Percentiles rank a stretch among this genome's conserved stretches.
Evolutionary conservation across 208 protist species (phyloP).

Genomic region (Trypanosoma melophagium): DNA sequence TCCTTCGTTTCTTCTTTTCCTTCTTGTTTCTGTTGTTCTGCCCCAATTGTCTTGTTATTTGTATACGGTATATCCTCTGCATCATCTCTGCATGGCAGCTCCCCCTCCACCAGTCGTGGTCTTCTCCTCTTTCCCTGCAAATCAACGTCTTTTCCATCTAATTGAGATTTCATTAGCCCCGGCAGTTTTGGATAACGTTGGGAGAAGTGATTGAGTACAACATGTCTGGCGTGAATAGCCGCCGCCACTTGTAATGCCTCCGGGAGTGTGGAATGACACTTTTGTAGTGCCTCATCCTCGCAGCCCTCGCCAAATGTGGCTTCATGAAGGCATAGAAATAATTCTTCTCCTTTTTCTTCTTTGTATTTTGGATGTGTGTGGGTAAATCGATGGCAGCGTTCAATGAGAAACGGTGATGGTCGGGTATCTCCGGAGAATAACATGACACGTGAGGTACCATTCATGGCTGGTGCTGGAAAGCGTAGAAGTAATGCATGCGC

Average conservation of each 20-base stretch:
- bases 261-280: conserved; percentile 86
- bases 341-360: not conserved
- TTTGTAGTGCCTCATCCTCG: conserved; percentile 73
- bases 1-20: not conserved
- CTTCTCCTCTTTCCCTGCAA: conserved; percentile 26
- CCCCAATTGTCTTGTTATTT: not conserved
- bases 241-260: conserved; percentile 77
- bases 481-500: conserved; percentile 82
- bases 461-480: conserved; percentile 40
- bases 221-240: conserved; percentile 37
- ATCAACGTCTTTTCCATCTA: conserved; percentile 38
- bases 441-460: conserved; percentile 43
- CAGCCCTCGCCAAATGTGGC: conserved; percentile 91
- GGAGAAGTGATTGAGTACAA: conserved; percentile 92
- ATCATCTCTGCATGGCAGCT: not conserved
- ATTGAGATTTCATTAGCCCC: conserved; percentile 47
- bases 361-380: not conserved
- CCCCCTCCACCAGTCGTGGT: not conserved
- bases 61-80: too few relatives aligned
- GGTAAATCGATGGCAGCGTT: conserved; percentile 55
- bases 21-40: not conserved
- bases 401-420: conserved; percentile 63
- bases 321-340: conserved; percentile 91
- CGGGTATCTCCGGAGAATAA: conserved; percentile 93
- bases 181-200: conserved; percentile 91